Evolutionary conservation across 352 stramenopile genomes (phyloP), one percentile per base, ranked within the genome.

Genomic region (Pythium aquatile): DNA sequence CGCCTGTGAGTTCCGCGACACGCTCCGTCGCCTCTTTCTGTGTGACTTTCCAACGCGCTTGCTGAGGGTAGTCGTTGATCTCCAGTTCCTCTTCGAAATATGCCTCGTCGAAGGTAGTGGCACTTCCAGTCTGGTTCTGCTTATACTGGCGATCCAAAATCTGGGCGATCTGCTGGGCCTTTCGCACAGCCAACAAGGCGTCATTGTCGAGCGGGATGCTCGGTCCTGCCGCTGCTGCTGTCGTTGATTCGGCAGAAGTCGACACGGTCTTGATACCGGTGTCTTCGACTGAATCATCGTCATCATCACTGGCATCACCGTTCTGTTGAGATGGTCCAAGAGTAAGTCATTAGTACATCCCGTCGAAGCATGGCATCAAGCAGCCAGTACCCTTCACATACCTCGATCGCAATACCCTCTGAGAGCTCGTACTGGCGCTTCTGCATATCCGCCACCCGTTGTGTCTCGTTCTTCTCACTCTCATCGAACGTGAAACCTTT

Each of bases 401-500:
- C 82, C 72, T 93, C 84, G 52, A 92, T 75, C 30, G 88, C 65
- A 42, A 93, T 90, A 24, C 87, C 89, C 59, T 96, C 79, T 51
- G 96, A 85, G 26, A 97, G 72, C 65, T 97, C 88, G 57, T 96
- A 96, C 61, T 96, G 91, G 6, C 91, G 87, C 39, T 81, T 87
- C 68, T 99, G 94, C 46, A 98, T 71, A 68, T 97, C 86, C 42
- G 92, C 92, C 30, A 93, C 82, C 47, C 96, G 91, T 70, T 99
- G 97, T 11, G 94, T 85, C 74, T 99, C 97, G 53, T 91, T 99
- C 61, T 98, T 89, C 72, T 99, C 98, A 16, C 76, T 98, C 32
- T 97, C 96, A 65, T 99, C 97, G 67, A 99, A 99, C 2, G 94
- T 99, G 75, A 98, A 99, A 5, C 98, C 98, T 65, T 98, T 98